Evolutionary conservation across 2,329 filamentous ascomycete genomes (phyloP).

Genomic region (Alternaria panax): DNA sequence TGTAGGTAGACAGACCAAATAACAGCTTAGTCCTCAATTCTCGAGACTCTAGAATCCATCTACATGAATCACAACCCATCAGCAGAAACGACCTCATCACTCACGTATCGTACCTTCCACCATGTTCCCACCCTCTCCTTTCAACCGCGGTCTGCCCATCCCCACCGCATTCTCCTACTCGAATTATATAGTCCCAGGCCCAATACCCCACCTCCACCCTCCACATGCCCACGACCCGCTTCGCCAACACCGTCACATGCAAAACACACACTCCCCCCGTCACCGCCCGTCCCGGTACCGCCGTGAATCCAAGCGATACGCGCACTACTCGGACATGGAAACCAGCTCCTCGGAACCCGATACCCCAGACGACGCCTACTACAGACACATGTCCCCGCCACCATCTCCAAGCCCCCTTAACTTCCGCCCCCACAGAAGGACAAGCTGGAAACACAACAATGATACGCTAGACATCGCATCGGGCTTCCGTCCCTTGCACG

Average conservation of each 20-base stretch:
- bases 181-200: background rate
- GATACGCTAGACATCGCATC: background rate
- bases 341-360: background rate
- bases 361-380: background rate
- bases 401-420: background rate
- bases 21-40: background rate
- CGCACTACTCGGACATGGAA: background rate
- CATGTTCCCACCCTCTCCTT: constrained; percentile 12
- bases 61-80: too few species aligned
- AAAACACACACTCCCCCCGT: background rate
- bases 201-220: background rate
- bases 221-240: background rate
- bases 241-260: constrained; percentile 1
- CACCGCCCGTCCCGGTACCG: background rate
- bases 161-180: background rate
- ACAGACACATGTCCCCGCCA: background rate
- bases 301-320: background rate
- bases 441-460: background rate
- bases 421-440: background rate
- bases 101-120: background rate
- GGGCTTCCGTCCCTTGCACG: background rate
- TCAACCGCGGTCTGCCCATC: background rate
- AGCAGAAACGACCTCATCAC: background rate
- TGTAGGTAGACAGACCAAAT: background rate
- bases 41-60: background rate